Percentiles rank a stretch among this genome's conserved stretches.
Evolutionary conservation across 345 rosid species (phyloP).

Genomic region (Mallotus nudiflorus): DNA sequence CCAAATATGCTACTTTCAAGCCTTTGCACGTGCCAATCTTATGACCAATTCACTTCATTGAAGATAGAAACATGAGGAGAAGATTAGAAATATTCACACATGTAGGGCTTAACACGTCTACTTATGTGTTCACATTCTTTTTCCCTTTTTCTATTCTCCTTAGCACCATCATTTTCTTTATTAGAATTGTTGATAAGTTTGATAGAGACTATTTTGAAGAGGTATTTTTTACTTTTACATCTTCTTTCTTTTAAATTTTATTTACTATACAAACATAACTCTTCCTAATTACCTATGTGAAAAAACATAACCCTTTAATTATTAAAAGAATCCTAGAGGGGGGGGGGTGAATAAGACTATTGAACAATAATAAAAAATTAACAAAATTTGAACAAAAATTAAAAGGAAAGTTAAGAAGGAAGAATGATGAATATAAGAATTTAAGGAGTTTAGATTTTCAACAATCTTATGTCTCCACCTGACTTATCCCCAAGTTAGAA

Average conservation of each 20-base stretch:
- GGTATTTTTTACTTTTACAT: conserved; percentile 32
- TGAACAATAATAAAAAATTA: no score
- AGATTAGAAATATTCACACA: conserved; percentile 48
- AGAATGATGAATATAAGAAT: no score
- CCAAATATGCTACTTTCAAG: conserved; percentile 15
- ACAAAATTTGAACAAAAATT: no score
- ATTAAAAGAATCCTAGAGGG: no score
- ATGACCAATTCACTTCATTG: conserved; percentile 21
- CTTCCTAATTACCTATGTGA: no score
- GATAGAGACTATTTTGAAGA: conserved; percentile 71
- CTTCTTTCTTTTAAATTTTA: background rate
- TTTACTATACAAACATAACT: no score
- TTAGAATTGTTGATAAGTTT: conserved; percentile 65
- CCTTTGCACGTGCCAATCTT: conserved; percentile 8
- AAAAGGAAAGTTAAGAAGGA: no score
- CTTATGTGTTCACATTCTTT: conserved; percentile 60
- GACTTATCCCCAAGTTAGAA: no score
- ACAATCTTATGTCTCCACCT: no score
- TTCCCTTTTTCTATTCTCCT: conserved; percentile 72
- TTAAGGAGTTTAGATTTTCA: no score
- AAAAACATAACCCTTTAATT: no score
- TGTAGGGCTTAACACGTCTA: conserved; percentile 61
- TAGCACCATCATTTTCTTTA: conserved; percentile 61
- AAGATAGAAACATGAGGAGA: conserved; percentile 24
- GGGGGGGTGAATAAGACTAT: no score